Conservation (phyloP, 2,329 filamentous ascomycete species). For the Fonsecaea erecta region DNA sequence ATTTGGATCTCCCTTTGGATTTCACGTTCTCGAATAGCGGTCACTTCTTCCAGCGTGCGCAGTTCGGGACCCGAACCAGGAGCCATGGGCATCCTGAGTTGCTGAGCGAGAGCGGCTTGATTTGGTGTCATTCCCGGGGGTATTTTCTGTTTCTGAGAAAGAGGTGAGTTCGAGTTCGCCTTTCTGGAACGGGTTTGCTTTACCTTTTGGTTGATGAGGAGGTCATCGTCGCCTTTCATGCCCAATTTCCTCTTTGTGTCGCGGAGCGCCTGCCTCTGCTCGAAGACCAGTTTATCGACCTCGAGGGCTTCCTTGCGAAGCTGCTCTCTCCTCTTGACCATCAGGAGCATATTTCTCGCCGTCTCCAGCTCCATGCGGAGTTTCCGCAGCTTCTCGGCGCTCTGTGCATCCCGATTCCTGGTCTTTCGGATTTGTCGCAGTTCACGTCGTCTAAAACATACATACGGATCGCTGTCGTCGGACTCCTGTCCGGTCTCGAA, state of each 20-base stretch:
- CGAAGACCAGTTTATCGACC: conserved; percentile 77
- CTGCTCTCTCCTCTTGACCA: conserved; percentile 79
- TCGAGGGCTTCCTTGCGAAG: conserved; percentile 77
- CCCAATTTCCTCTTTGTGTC: conserved; percentile 84
- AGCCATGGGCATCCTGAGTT: conserved; percentile 69
- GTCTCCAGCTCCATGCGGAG: conserved; percentile 89
- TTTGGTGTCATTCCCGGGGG: conserved; percentile 61
- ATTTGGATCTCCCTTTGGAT: conserved; percentile 81
- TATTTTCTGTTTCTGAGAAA: conserved; percentile 71
- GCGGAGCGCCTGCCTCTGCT: conserved; percentile 80
- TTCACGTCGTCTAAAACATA: conserved; percentile 95
- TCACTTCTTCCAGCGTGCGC: conserved; percentile 73
- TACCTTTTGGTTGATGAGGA: conserved; percentile 89
- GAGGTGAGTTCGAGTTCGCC: conserved; percentile 44
- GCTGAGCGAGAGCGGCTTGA: conserved; percentile 65
- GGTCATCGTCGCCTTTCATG: conserved; percentile 92
- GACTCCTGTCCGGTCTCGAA: conserved; percentile 93
- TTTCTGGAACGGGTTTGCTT: conserved; percentile 14
- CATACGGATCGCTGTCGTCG: conserved; percentile 95
- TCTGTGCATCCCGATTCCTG: conserved; percentile 87
- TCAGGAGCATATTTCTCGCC: conserved; percentile 76
- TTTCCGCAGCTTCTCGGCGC: conserved; percentile 91
- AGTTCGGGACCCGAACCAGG: conserved; percentile 78
- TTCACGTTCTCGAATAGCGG: conserved; percentile 79
- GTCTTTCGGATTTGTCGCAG: conserved; percentile 95